Conservation (phyloP, 2,329 filamentous ascomycete species). For the Aureobasidium musti region DNA sequence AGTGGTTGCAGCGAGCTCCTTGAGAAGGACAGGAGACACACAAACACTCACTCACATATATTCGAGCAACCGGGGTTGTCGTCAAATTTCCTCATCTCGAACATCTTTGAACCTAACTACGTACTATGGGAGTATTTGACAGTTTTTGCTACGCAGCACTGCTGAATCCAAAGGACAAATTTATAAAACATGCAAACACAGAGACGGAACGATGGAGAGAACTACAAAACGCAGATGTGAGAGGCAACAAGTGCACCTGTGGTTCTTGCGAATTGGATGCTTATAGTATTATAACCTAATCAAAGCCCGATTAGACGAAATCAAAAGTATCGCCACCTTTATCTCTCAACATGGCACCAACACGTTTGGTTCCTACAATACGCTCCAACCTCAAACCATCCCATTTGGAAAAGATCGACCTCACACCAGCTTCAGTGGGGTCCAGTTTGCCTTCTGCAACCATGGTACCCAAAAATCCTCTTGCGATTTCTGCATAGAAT, state of each 20-base stretch:
- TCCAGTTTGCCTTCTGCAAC: constrained; percentile 61
- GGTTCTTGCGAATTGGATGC: too few species aligned
- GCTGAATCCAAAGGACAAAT: too few species aligned
- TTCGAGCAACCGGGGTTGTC: neutral
- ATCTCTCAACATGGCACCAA: constrained; percentile 80
- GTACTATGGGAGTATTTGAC: too few species aligned
- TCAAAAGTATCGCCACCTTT: constrained; percentile 87
- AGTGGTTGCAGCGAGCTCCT: neutral
- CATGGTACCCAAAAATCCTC: constrained; percentile 61
- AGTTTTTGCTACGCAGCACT: too few species aligned
- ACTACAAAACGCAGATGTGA: neutral
- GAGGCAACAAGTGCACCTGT: neutral
- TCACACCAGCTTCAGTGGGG: constrained; percentile 52
- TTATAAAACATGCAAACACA: too few species aligned
- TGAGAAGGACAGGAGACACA: neutral
- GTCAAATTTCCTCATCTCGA: neutral
- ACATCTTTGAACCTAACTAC: neutral
- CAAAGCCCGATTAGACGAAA: constrained; percentile 67
- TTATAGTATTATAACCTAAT: neutral
- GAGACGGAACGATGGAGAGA: too few species aligned
- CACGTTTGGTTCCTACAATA: constrained; percentile 77
- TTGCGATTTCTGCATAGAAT: constrained; percentile 77
- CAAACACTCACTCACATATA: neutral
- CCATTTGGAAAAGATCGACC: constrained; percentile 78
- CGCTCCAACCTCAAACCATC: constrained; percentile 88